A percentile compares a stretch with the other conserved stretches of the same genome.
phyloP scores from a whole-genome alignment of 2,329 filamentous ascomycete genomes.

The Tolypocladium nubicola region DNA sequence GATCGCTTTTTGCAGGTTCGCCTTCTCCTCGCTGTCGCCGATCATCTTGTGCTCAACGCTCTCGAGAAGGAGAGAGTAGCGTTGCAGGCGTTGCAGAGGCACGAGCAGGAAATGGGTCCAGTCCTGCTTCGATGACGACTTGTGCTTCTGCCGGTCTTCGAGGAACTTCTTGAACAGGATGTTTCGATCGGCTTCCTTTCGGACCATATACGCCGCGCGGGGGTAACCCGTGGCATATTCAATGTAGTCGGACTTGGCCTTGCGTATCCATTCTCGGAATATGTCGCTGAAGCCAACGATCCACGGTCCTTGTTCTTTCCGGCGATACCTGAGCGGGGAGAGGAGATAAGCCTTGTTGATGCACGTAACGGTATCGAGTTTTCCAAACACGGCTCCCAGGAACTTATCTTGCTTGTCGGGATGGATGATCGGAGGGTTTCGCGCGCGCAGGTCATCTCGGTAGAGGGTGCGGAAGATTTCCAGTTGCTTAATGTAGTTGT shows the following conservation, averaged over 20 bases:
- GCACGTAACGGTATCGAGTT: conserved; percentile 75
- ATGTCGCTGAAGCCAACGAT: conserved; percentile 91
- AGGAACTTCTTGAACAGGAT: conserved; percentile 79
- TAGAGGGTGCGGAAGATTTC: conserved; percentile 80
- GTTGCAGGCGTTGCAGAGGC: conserved; percentile 84
- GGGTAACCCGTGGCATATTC: conserved; percentile 88
- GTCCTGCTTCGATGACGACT: conserved; percentile 69
- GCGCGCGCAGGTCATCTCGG: conserved; percentile 62
- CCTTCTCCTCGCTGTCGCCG: conserved; percentile 80
- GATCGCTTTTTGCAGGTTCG: conserved; percentile 72
- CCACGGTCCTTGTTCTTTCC: conserved; percentile 94
- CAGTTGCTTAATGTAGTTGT: conserved; percentile 80
- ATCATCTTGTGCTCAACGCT: conserved; percentile 78
- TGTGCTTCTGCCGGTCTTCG: conserved; percentile 67
- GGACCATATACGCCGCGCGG: conserved; percentile 69
- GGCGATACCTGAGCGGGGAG: conserved; percentile 89
- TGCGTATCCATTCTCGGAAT: conserved; percentile 96
- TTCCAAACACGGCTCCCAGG: conserved; percentile 77
- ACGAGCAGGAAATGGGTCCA: conserved; percentile 94
- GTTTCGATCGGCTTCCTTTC: conserved; percentile 76
- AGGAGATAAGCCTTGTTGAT: conserved; percentile 90
- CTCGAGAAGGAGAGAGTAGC: conserved; percentile 73
- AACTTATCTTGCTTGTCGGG: conserved; percentile 73
- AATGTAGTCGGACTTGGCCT: conserved; percentile 79
- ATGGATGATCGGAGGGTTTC: conserved; percentile 71